Evolutionary conservation across 2,329 filamentous ascomycete species (phyloP), one percentile per base, ranked within the genome.

Genomic region (Cadophora sp.): DNA sequence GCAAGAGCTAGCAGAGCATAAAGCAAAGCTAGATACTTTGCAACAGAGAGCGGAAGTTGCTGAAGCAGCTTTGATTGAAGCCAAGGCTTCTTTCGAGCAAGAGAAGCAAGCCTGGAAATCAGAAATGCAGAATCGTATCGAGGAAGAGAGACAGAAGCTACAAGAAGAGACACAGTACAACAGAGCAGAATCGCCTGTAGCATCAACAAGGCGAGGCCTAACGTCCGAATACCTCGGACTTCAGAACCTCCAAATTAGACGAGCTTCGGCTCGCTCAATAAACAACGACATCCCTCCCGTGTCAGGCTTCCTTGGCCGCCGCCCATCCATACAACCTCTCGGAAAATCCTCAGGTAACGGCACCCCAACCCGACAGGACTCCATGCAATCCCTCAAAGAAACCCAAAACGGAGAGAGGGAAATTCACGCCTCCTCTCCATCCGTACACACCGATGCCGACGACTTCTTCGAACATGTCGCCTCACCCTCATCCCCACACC

Each of bases 11-110:
- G 82, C 85, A 16, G 82, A 85, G 26, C 86, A 88, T 65, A 87
- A 86, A 64, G 81, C 84, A 3, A 85, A 89, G 70, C 79, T 91
- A 29, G 86, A 89, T 56, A 81, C 84, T 19, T 81, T 97, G 3
- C 88, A 89, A 70, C 85, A 86, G 68, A 86, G 87, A n/a, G 84
- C 89, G 26, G 86, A 91, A 72, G 85, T 91, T 69, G 84, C 90
- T 9, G 87, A 96, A 74, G 82, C 86, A 9, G 87, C 90, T 4
- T 81, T 94, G 1, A 80, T 85, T 31, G 86, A 91, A 64, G 80
- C 85, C 1, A 83, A 83, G 67, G 82, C 83, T 63, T 84, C 89
- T 11, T 80, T 88, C 19, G 83, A 86, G 46, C 84, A 85, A 58
- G 88, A 91, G 73, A 88, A 86, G 74, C 85, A 87, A 73, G 74